Conservation (phyloP, 176 grass and related monocot species). For the Chloris gayana region DNA sequence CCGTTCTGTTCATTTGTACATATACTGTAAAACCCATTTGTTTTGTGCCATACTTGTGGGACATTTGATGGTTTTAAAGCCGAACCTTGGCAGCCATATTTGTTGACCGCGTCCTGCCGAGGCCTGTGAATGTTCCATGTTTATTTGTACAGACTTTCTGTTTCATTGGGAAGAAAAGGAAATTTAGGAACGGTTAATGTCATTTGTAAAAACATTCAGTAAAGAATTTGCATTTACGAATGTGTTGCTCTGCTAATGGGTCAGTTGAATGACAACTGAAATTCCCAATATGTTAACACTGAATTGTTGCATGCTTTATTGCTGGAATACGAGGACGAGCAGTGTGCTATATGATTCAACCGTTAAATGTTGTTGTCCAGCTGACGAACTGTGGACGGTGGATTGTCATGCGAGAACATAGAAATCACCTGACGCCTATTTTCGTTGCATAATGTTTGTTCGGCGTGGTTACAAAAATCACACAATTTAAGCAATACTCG, state of each 20-base stretch:
- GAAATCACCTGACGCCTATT: not conserved
- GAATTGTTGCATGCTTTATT: not conserved
- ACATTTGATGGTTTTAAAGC: slow-evolving; percentile 58
- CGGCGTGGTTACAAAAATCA: not conserved
- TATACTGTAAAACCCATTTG: slow-evolving; percentile 82
- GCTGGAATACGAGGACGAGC: too few species aligned
- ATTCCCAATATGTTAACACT: not conserved
- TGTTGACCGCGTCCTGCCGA: slow-evolving; percentile 67
- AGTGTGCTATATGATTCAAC: too few species aligned
- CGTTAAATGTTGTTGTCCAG: not conserved
- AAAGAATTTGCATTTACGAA: slow-evolving; percentile 45
- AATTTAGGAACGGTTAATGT: slow-evolving; percentile 54
- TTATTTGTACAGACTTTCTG: slow-evolving; percentile 88
- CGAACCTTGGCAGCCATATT: slow-evolving; percentile 73
- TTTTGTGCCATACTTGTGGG: slow-evolving; percentile 65
- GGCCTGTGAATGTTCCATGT: slow-evolving; percentile 70
- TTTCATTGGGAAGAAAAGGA: slow-evolving; percentile 49
- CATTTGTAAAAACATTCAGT: slow-evolving; percentile 66
- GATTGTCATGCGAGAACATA: not conserved
- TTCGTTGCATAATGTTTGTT: not conserved
- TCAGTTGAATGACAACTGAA: not conserved
- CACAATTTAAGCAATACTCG: not conserved
- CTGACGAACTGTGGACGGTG: not conserved
- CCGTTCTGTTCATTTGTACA: slow-evolving; percentile 68
- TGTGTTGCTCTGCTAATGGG: too few species aligned